phyloP scores from a whole-genome alignment of 305 asterid species.

The Petunia hybrid region DNA sequence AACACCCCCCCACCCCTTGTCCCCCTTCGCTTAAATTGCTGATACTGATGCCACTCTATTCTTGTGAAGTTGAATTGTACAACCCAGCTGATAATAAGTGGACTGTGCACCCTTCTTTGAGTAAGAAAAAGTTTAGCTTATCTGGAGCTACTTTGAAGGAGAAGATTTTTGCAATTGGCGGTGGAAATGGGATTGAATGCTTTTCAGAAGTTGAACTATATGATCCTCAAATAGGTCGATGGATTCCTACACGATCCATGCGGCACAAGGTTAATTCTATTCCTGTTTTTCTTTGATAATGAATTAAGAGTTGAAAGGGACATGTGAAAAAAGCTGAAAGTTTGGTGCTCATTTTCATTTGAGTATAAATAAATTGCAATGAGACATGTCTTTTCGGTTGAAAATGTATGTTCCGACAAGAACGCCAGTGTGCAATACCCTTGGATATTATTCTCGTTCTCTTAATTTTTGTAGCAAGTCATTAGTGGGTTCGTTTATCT shows the following conservation, averaged over 20 bases:
- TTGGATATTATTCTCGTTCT: not conserved
- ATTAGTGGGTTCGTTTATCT: not conserved
- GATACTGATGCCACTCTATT: slow-evolving; percentile 9
- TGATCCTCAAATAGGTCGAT: slow-evolving; percentile 69
- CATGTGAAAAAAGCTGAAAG: not conserved
- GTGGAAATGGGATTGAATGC: slow-evolving; percentile 68
- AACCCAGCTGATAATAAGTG: slow-evolving; percentile 62
- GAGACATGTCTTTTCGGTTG: not conserved
- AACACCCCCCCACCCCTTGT: not conserved
- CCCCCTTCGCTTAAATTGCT: not conserved
- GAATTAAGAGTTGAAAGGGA: not conserved
- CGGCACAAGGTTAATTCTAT: slow-evolving; percentile 58
- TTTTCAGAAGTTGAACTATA: slow-evolving; percentile 79
- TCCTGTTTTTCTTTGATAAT: not conserved
- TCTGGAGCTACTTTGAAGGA: slow-evolving; percentile 71
- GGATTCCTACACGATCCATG: slow-evolving; percentile 85
- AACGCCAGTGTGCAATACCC: not conserved
- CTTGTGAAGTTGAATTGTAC: slow-evolving; percentile 80
- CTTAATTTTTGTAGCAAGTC: not conserved
- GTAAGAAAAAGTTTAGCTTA: slow-evolving; percentile 63
- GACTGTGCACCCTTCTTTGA: slow-evolving; percentile 65
- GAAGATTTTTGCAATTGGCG: slow-evolving; percentile 81
- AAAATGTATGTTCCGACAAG: not conserved
- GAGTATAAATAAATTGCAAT: not conserved
- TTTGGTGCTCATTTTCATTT: not conserved